phyloP scores from a whole-genome alignment of 108 stramenopile genomes.

The Seminavis robusta region DNA sequence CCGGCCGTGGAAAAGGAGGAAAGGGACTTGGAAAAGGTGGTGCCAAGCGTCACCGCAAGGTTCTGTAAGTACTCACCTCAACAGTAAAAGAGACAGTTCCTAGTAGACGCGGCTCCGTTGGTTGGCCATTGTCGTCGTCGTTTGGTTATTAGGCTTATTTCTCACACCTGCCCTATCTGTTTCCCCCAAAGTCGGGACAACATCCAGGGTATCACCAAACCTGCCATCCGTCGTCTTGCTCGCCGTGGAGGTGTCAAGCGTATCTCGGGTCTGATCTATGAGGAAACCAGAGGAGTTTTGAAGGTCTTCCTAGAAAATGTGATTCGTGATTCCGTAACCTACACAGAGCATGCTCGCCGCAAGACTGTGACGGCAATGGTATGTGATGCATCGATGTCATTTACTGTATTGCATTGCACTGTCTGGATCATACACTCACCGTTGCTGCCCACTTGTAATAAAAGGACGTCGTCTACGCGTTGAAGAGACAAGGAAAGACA shows the following conservation, averaged over 20 bases:
- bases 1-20: constrained; percentile 88
- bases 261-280: constrained; percentile 99
- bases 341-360: constrained; percentile 91
- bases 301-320: constrained; percentile 89
- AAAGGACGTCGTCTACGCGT: constrained; percentile 94
- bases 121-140: too few relatives aligned
- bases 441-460: too few relatives aligned
- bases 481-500: constrained; percentile 97
- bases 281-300: constrained; percentile 90
- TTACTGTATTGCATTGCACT: too few relatives aligned
- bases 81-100: too few relatives aligned
- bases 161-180: too few relatives aligned
- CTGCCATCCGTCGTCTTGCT: constrained; percentile 98
- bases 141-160: too few relatives aligned
- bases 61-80: too few relatives aligned
- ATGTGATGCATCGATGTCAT: too few relatives aligned
- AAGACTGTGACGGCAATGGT: constrained; percentile 94
- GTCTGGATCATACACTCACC: too few relatives aligned
- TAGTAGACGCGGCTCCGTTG: too few relatives aligned
- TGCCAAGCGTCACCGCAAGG: constrained; percentile 98
- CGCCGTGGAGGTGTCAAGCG: constrained; percentile 99
- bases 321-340: constrained; percentile 87
- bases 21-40: constrained; percentile 92
- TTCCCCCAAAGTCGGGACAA: too few relatives aligned
- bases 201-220: constrained; percentile 99